A percentile compares a stretch with the other conserved stretches of the same genome.
Conservation (phyloP, 192 early-diverging fungal genomes). For the Podila clonocystis region DNA sequence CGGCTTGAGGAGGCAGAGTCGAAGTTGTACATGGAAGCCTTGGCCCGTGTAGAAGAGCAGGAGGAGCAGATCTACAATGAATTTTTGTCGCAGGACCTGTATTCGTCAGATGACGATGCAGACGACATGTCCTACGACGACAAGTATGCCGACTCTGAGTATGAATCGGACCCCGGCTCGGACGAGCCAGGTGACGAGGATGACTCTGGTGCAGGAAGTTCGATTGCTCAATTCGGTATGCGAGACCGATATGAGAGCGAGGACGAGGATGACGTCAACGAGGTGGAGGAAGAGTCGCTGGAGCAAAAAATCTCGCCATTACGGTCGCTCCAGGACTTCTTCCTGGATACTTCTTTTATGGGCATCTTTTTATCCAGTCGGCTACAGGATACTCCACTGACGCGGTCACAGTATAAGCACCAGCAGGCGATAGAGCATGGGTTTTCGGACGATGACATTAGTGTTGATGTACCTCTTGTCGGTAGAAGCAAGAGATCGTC, state of each 20-base stretch:
- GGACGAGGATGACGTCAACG: slow-evolving; percentile 10
- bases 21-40: neutral
- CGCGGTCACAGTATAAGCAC: slow-evolving; percentile 27
- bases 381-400: slow-evolving; percentile 39
- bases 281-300: slow-evolving; percentile 6
- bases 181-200: neutral
- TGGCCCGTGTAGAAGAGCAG: slow-evolving; percentile 25
- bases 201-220: neutral
- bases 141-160: neutral
- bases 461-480: neutral
- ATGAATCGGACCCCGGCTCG: neutral
- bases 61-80: slow-evolving; percentile 37
- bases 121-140: neutral
- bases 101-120: slow-evolving; percentile 20
- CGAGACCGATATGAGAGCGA: neutral
- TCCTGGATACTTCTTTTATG: slow-evolving; percentile 48
- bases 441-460: neutral
- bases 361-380: slow-evolving; percentile 39
- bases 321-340: slow-evolving; percentile 38
- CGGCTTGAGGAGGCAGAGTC: neutral
- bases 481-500: slow-evolving; percentile 3
- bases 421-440: slow-evolving; percentile 4
- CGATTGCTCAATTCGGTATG: neutral
- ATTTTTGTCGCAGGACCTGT: slow-evolving; percentile 35
- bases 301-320: slow-evolving; percentile 6